A percentile compares a stretch with the other conserved stretches of the same genome.
Evolutionary conservation across 208 protist genomes (phyloP).

Genomic region (Leishmania turanica): DNA sequence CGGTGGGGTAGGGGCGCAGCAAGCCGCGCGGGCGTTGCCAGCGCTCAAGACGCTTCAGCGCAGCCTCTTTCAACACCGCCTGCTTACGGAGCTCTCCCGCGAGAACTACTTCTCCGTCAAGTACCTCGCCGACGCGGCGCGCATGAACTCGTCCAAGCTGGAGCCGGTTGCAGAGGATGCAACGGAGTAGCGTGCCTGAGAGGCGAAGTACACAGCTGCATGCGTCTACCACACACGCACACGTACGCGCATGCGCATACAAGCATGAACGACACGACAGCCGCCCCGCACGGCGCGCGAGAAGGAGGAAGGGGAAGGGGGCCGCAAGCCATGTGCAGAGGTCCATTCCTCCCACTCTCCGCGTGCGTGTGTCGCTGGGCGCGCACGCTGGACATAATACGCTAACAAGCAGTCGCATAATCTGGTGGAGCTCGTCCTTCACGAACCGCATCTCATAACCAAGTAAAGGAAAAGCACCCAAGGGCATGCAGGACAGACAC

Average conservation of each 20-base stretch:
- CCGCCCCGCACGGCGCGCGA: neutral
- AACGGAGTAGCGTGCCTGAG: constrained; percentile 5
- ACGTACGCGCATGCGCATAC: neutral
- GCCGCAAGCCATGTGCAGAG: neutral
- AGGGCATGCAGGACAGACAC: neutral
- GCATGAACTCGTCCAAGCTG: constrained; percentile 59
- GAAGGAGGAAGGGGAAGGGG: neutral
- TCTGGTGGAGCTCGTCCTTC: neutral
- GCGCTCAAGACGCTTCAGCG: constrained; percentile 74
- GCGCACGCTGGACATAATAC: neutral
- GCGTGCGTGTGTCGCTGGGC: neutral
- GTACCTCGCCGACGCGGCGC: constrained; percentile 80
- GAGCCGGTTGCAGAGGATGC: constrained; percentile 30
- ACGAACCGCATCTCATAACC: neutral
- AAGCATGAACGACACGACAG: neutral
- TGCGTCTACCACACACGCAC: neutral
- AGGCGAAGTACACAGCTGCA: neutral
- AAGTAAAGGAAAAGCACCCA: neutral
- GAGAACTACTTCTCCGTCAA: constrained; percentile 90
- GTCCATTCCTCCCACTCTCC: neutral
- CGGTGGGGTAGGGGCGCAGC: constrained; percentile 50
- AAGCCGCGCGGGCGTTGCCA: constrained; percentile 41
- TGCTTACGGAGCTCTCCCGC: constrained; percentile 64
- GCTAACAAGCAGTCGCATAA: constrained; percentile 5
- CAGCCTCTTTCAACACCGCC: constrained; percentile 64